These are phyloP conservation scores for Dimargaris cristalligena DNA, from an alignment of 192 early-diverging fungal species.

Conservation along the genomic window DNA sequence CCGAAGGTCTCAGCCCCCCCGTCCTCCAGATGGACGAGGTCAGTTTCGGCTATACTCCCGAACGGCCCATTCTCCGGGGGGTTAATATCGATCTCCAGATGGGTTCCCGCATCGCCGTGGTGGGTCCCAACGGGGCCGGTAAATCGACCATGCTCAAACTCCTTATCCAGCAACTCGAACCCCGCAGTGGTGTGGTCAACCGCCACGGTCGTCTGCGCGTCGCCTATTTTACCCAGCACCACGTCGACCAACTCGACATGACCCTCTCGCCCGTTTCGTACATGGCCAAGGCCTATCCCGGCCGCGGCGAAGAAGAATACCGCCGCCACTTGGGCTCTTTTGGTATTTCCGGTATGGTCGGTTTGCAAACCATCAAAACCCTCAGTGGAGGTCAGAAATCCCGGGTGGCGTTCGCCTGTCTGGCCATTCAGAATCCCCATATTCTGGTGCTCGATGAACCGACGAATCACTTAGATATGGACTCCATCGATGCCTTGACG, in stretches of 20 bases:
- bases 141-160: conserved; percentile 95
- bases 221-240: conserved; percentile 93
- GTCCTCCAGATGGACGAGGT: conserved; percentile 91
- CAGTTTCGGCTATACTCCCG: conserved; percentile 70
- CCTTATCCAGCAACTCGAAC: conserved; percentile 69
- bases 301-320: conserved; percentile 89
- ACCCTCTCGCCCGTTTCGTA: conserved; percentile 70
- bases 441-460: conserved; percentile 97
- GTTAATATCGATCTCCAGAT: conserved; percentile 91
- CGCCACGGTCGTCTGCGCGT: conserved; percentile 87
- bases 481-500: conserved; percentile 87
- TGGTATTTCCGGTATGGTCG: conserved; percentile 92
- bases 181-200: conserved; percentile 59
- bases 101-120: conserved; percentile 95
- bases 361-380: conserved; percentile 84
- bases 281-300: conserved; percentile 75
- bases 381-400: conserved; percentile 95
- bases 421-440: conserved; percentile 76
- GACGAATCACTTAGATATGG: conserved; percentile 81
- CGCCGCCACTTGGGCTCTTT: conserved; percentile 83
- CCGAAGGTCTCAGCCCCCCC: conserved; percentile 88
- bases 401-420: conserved; percentile 88
- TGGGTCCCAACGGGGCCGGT: conserved; percentile 97
- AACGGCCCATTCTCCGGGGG: conserved; percentile 60
- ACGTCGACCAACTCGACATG: conserved; percentile 92